Base-by-base conservation (phyloP, 208 protist genomes). In the Acanthamoeba triangularis region DNA sequence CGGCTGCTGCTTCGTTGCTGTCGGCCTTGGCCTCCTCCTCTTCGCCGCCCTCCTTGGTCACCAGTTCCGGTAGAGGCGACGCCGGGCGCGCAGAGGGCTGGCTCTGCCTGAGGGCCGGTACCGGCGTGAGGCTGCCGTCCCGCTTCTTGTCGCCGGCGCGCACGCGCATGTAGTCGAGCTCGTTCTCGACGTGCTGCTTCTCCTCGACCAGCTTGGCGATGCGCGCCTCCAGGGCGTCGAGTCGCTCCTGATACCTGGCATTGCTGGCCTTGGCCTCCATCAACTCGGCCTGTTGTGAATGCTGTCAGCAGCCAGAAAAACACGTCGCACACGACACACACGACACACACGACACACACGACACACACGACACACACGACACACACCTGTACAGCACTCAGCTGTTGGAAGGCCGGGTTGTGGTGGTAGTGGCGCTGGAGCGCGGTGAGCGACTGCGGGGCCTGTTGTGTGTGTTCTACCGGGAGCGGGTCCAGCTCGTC, bases 161-260 rank as follows among this genome's bases (percentile, higher is more conserved):
- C 59, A 92, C 85, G 37, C 63, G 85, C 23, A 92, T 16, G 37
- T 92, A 92, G 54, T 92, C 41, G 35, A 92, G 85, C 16, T 92
- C 85, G 20, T 92, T 92, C 44, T 92, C 85, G 63, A 52, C 54
- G 59, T 76, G 33, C 30, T 92, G 52, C 25, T 92, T 92, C 37
- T 65, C 54, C 33, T 92, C 85, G 20, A 25, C 10, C 56, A 92
- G 44, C 85, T 92, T 65, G 30, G 14, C 33, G 30, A 92, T 49
- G 25, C 14, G n/a, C 30, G 72, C 54, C 25, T 44, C 37, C 28
- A 92, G 20, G 13, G 13, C 30, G n/a, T 1, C 54, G 20, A 72
- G 14, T 16, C 41, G 30, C 56, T 92, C 54, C 33, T 44, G 37
- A 72, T 56, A 72, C 63, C 35, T 44, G 4, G 20, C 37, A 72